Percentiles rank a stretch among this genome's conserved stretches.
Evolutionary conservation across 345 rosid genomes (phyloP).

Genomic region (Firmiana major): DNA sequence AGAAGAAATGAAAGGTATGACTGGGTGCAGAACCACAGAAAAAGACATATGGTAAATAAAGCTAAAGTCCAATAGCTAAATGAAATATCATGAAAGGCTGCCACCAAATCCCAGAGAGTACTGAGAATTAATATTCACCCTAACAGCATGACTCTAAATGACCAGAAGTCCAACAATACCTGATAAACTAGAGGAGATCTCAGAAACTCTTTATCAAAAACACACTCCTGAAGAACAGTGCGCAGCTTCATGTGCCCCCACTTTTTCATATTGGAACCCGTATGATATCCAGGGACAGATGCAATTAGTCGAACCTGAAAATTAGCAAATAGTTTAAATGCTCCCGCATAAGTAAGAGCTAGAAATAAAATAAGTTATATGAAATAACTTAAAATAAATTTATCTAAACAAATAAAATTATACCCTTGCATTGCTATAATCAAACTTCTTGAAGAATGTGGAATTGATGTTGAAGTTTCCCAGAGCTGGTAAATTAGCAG

Average conservation of each 20-base stretch:
- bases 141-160: background rate
- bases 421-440: constrained; percentile 66
- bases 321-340: constrained; percentile 8
- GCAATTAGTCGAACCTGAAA: constrained; percentile 75
- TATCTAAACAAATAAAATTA: constrained; percentile 11
- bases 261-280: constrained; percentile 63
- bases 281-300: constrained; percentile 95
- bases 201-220: constrained; percentile 66
- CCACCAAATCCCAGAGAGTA: background rate
- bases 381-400: constrained; percentile 1
- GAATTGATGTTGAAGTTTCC: constrained; percentile 63
- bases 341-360: background rate
- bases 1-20: background rate
- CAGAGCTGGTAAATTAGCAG: constrained; percentile 49
- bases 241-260: constrained; percentile 96
- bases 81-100: background rate
- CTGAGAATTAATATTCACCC: background rate
- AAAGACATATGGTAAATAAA: background rate
- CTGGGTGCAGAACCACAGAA: background rate
- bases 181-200: constrained; percentile 88
- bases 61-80: background rate
- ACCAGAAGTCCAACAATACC: constrained; percentile 32
- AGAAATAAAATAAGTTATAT: background rate
- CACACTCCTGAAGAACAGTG: constrained; percentile 64
- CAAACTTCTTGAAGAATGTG: constrained; percentile 80